Evolutionary conservation across 2,329 filamentous ascomycete genomes (phyloP).

Genomic region (Colletotrichum incanum): DNA sequence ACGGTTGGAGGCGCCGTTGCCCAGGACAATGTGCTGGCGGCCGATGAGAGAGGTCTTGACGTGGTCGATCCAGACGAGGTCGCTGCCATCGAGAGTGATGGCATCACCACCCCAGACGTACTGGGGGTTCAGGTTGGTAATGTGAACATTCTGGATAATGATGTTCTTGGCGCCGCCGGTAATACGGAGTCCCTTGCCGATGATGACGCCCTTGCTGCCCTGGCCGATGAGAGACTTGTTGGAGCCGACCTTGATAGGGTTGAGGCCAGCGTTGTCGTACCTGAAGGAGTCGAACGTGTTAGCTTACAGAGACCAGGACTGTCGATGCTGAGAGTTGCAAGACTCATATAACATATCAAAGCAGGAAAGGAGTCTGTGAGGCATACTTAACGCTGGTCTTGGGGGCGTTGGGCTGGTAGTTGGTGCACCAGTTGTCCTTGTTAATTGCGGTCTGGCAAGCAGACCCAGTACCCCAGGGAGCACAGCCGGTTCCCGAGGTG

Average conservation of each 20-base stretch:
- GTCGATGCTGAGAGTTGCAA: background rate
- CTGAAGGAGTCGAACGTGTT: background rate
- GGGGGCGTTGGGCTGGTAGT: slow-evolving; percentile 69
- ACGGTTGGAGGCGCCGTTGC: slow-evolving; percentile 66
- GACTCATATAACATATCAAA: background rate
- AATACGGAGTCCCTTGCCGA: slow-evolving; percentile 70
- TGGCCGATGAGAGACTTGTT: slow-evolving; percentile 73
- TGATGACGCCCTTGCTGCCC: slow-evolving; percentile 68
- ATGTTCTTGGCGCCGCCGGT: slow-evolving; percentile 65
- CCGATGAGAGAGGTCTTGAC: slow-evolving; percentile 71
- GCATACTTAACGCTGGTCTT: slow-evolving; percentile 56
- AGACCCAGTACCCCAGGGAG: slow-evolving; percentile 55
- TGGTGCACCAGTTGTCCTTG: slow-evolving; percentile 71
- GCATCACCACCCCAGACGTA: slow-evolving; percentile 75
- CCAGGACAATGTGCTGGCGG: slow-evolving; percentile 74
- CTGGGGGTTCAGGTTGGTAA: slow-evolving; percentile 70
- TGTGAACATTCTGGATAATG: slow-evolving; percentile 68
- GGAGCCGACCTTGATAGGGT: slow-evolving; percentile 67
- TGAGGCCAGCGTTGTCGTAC: slow-evolving; percentile 67
- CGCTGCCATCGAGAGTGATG: slow-evolving; percentile 65
- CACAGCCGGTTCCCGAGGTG: slow-evolving; percentile 10
- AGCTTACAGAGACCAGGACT: background rate
- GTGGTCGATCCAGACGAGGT: slow-evolving; percentile 67
- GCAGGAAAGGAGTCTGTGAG: background rate
- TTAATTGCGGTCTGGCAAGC: slow-evolving; percentile 74